A percentile compares a stretch with the other conserved stretches of the same genome.
Evolutionary conservation across 2,329 filamentous ascomycete genomes (phyloP).

Genomic region (Thelonectria rubi): DNA sequence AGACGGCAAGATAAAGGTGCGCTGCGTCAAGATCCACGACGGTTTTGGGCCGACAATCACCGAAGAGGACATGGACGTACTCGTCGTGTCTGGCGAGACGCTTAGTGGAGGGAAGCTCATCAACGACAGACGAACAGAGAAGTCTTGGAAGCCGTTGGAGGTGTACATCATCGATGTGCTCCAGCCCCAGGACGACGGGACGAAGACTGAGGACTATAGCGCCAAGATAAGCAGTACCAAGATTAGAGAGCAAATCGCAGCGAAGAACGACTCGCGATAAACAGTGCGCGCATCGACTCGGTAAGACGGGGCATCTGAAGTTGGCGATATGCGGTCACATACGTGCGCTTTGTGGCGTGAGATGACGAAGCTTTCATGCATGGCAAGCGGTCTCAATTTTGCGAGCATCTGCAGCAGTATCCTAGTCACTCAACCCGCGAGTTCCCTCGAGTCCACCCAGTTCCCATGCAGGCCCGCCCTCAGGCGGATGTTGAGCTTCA

Average conservation of each 20-base stretch:
- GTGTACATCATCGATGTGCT: constrained; percentile 92
- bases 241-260: constrained; percentile 66
- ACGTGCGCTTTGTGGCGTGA: too few relatives aligned
- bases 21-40: constrained; percentile 87
- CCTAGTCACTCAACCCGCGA: background rate
- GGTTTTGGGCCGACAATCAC: constrained; percentile 91
- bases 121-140: constrained; percentile 80
- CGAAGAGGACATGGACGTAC: constrained; percentile 77
- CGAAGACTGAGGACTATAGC: constrained; percentile 70
- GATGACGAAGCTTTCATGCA: too few relatives aligned
- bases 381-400: too few relatives aligned
- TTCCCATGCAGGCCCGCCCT: constrained; percentile 20
- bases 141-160: constrained; percentile 78
- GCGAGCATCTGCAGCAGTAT: background rate
- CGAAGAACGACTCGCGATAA: constrained; percentile 28
- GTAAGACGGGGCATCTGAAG: background rate
- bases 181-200: constrained; percentile 55
- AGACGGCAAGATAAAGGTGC: constrained; percentile 69
- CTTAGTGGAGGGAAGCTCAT: constrained; percentile 83
- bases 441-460: constrained; percentile 15
- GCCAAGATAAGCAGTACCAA: constrained; percentile 92
- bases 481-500: constrained; percentile 15
- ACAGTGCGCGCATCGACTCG: too few relatives aligned
- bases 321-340: background rate
- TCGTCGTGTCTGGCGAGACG: constrained; percentile 91